A percentile compares a stretch with the other conserved stretches of the same genome.
These are phyloP conservation scores for Fusarium sp. DNA, from an alignment of 2,329 filamentous ascomycete species.

Conservation along the genomic window DNA sequence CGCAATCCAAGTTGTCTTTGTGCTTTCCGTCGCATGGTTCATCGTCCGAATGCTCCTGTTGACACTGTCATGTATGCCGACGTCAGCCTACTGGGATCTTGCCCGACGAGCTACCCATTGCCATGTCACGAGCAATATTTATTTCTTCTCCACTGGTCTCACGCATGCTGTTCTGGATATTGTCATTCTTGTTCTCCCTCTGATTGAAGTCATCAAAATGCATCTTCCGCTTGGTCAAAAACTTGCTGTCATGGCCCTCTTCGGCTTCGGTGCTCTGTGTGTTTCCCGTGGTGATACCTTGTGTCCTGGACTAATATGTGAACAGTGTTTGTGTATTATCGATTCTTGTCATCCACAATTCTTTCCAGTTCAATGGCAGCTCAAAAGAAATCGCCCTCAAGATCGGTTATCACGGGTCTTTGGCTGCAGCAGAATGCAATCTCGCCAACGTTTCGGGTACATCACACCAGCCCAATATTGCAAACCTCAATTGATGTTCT, in stretches of 20 bases:
- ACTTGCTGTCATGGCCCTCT: slow-evolving; percentile 41
- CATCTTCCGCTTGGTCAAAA: slow-evolving; percentile 42
- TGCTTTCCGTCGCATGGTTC: slow-evolving; percentile 36
- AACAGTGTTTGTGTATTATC: slow-evolving; percentile 36
- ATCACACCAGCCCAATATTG: neutral
- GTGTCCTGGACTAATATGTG: neutral
- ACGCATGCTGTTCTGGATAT: slow-evolving; percentile 46
- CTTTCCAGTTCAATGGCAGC: slow-evolving; percentile 20
- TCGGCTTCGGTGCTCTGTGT: slow-evolving; percentile 44
- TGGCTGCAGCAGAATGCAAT: slow-evolving; percentile 41
- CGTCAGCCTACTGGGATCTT: slow-evolving; percentile 46
- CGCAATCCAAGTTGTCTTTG: slow-evolving; percentile 39
- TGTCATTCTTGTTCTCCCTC: slow-evolving; percentile 43
- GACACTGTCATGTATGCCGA: slow-evolving; percentile 46
- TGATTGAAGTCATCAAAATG: slow-evolving; percentile 44
- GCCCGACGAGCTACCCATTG: slow-evolving; percentile 38
- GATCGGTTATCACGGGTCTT: slow-evolving; percentile 37
- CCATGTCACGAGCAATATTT: slow-evolving; percentile 42
- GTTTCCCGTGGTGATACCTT: neutral
- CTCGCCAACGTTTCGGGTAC: slow-evolving; percentile 41
- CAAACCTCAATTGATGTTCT: fast-evolving
- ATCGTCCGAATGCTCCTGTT: slow-evolving; percentile 42
- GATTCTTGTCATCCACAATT: slow-evolving; percentile 36
- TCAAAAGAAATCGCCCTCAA: slow-evolving; percentile 39
- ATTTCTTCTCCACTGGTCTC: slow-evolving; percentile 44